A percentile compares a stretch with the other conserved stretches of the same genome.
Conservation (phyloP, 1,139 yeast species). For the Taphrina populina region DNA sequence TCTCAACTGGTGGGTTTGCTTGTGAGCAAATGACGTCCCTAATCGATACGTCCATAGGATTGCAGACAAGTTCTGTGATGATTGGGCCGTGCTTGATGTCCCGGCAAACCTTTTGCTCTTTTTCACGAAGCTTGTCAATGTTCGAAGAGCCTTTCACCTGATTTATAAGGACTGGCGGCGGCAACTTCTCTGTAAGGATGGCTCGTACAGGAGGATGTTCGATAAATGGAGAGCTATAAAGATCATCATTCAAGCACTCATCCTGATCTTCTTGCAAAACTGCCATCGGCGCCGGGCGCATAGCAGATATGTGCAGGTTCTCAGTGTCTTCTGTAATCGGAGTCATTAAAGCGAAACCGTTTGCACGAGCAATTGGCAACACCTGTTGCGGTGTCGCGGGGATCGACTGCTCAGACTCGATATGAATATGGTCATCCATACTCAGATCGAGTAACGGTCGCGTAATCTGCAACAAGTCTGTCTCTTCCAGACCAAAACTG, state of each 20-base stretch:
- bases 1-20: conserved; percentile 43
- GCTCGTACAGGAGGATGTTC: conserved; percentile 38
- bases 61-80: conserved; percentile 39
- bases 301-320: conserved; percentile 38
- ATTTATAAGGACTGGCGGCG: conserved; percentile 8
- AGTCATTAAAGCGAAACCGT: conserved; percentile 41
- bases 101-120: background rate
- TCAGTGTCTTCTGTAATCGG: conserved; percentile 46
- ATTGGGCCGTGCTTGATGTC: conserved; percentile 28
- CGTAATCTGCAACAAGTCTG: too few species aligned
- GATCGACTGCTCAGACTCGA: conserved; percentile 22
- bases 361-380: conserved; percentile 13
- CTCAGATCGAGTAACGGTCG: too few species aligned
- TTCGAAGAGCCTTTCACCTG: background rate
- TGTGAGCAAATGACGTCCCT: conserved; percentile 41
- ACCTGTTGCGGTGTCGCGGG: conserved; percentile 39
- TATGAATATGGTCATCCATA: conserved; percentile 34
- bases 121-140: background rate
- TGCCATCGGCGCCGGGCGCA: conserved; percentile 24
- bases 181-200: background rate
- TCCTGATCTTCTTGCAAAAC: conserved; percentile 21
- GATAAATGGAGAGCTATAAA: conserved; percentile 39
- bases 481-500: too few species aligned
- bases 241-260: background rate
- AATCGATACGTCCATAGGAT: conserved; percentile 45